Evolutionary conservation across 768 basidiomycete genomes (phyloP), one percentile per base, ranked within the genome.

Genomic region (Dendrothele bispora): DNA sequence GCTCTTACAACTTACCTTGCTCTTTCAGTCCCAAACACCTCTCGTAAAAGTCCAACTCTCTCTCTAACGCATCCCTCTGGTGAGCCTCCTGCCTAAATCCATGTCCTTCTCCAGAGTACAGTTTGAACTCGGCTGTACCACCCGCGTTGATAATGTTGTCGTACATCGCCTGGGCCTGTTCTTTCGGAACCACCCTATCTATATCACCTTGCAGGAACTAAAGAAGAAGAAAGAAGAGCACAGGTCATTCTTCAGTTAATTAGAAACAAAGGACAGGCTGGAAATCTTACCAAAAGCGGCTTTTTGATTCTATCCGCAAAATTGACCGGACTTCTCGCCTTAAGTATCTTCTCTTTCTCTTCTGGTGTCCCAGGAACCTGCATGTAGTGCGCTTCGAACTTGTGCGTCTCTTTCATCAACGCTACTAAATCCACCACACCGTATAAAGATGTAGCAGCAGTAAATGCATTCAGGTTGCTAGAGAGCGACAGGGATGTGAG

Each of bases 391-490:
- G 69, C 65, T 59, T 79, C 75, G 41, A 78, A 81, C 59, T 80
- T 85, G 64, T 86, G 83, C 22, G 81, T 82, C 37, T 76, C 73
- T 25, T 71, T 63, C 4, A 71, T 71, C 11, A 85, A 66, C 40
- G 62, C 70, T 10, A 60, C 61, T 26, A 91, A 63, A 56, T 90
- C 83, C 0, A 82, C 82, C 38, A 92, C 69, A 0, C 91, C 90
- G 55, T 74, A 93, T 15, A 66, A 68, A 0, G 81, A 83, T 2
- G 82, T 74, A 0, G 78, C 86, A 0, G 81, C 87, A 0, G 85
- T 77, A 53, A 85, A 88, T 20, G 75, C 72, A 8, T 61, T 67
- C 11, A 64, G 61, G n/a, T 71, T 61, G 0, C 71, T 63, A 10
- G 69, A 65, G 8, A 65, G 71, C 10, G 72, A 71, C 4, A 76